Percentiles rank a stretch among this genome's conserved stretches.
phyloP scores from a whole-genome alignment of 331 rosid species.

The Quercus lobata region DNA sequence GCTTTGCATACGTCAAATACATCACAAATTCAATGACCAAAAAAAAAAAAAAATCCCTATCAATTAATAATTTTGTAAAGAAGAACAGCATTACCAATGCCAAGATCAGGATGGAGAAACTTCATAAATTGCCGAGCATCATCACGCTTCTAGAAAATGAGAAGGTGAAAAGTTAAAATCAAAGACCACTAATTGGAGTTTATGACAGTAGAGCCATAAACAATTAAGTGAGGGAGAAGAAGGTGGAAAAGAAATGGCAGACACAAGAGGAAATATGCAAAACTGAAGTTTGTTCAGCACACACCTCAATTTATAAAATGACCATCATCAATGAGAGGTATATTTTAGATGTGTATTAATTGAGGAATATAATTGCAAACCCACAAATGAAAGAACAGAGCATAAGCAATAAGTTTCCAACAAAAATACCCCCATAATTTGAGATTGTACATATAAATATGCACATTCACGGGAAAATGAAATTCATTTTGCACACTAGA shows the following conservation, averaged over 20 bases:
- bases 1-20: background rate
- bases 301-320: background rate
- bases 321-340: background rate
- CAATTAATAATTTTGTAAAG: background rate
- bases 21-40: background rate
- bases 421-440: background rate
- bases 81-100: constrained; percentile 63
- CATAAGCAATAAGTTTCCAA: background rate
- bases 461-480: background rate
- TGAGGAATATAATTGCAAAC: background rate
- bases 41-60: background rate
- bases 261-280: background rate
- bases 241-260: background rate
- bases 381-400: background rate
- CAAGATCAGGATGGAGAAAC: constrained; percentile 97
- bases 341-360: background rate
- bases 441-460: background rate
- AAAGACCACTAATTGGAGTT: constrained; percentile 15
- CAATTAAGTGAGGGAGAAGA: background rate
- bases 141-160: constrained; percentile 70
- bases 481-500: background rate
- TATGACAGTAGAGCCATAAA: constrained; percentile 3
- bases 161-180: constrained; percentile 12
- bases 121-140: constrained; percentile 98
- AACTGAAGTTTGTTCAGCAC: background rate